Evolutionary conservation across 139 green algal genomes (phyloP).

Genomic region (Spirogloea muscicola): DNA sequence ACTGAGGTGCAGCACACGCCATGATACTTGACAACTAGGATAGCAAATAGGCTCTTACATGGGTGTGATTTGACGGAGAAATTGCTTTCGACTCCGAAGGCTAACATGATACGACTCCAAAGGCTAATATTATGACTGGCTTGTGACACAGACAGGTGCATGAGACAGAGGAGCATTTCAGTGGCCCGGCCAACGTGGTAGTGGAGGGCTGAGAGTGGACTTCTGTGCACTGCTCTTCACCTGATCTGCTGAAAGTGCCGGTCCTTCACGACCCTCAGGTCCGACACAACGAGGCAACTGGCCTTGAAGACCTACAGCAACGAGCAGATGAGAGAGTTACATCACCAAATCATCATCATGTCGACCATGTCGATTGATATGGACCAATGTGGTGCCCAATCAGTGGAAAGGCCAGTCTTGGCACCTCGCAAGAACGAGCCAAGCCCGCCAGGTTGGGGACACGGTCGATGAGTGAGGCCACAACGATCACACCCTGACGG

Average conservation of each 20-base stretch:
- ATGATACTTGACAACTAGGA: no score
- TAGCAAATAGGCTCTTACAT: no score
- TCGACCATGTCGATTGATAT: not conserved
- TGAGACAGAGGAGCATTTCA: no score
- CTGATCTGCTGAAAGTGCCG: constrained; percentile 59
- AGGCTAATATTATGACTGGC: no score
- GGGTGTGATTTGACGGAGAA: no score
- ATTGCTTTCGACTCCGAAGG: no score
- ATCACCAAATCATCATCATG: not conserved
- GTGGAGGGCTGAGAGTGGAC: no score
- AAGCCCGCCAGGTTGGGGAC: constrained; percentile 87
- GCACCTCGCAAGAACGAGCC: constrained; percentile 77
- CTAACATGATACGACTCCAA: no score
- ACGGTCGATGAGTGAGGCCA: constrained; percentile 81
- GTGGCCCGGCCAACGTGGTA: no score
- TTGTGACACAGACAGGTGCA: no score
- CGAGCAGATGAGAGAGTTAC: not conserved
- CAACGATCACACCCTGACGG: constrained; percentile 76
- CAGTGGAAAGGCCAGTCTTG: not conserved
- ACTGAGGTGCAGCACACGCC: no score
- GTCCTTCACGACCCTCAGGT: constrained; percentile 59
- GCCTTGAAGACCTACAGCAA: constrained; percentile 60
- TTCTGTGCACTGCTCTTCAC: no score
- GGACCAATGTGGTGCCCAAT: not conserved
- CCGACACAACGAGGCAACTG: constrained; percentile 66